A percentile compares a stretch with the other conserved stretches of the same genome.
These are phyloP conservation scores for Starmerella cellae DNA, from an alignment of 805 yeast species.

Conservation along the genomic window DNA sequence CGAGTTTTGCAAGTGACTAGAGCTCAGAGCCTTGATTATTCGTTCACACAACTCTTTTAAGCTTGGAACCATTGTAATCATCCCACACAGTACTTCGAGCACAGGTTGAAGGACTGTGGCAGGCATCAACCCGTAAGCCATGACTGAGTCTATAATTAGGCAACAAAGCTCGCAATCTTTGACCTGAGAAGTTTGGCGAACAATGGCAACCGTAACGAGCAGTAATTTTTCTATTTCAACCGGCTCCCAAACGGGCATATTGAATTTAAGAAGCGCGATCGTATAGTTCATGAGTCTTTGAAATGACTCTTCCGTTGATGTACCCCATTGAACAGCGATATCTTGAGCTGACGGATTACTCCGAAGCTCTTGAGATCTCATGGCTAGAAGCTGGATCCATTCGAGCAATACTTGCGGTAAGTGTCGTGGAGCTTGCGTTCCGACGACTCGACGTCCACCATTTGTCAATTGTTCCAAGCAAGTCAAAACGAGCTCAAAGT, in stretches of 20 bases:
- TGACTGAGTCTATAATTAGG: conserved; percentile 33
- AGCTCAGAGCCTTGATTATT: conserved; percentile 30
- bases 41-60: conserved; percentile 31
- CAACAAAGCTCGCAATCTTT: conserved; percentile 31
- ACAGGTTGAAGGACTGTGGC: conserved; percentile 28
- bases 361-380: conserved; percentile 25
- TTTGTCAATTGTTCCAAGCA: conserved; percentile 39
- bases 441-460: conserved; percentile 32
- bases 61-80: conserved; percentile 29
- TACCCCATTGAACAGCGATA: conserved; percentile 24
- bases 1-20: conserved; percentile 30
- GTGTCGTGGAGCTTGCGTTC: conserved; percentile 29
- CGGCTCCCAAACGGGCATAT: conserved; percentile 35
- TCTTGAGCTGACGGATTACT: conserved; percentile 21
- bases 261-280: conserved; percentile 37
- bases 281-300: conserved; percentile 30
- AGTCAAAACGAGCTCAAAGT: conserved; percentile 37
- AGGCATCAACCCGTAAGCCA: conserved; percentile 39
- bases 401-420: conserved; percentile 29
- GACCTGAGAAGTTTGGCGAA: conserved; percentile 31
- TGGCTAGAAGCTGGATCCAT: conserved; percentile 29
- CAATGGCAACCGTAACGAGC: conserved; percentile 29
- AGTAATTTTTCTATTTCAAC: conserved; percentile 29
- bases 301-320: conserved; percentile 22
- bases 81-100: conserved; percentile 37